Evolutionary conservation across 345 rosid species (phyloP), one percentile per base, ranked within the genome.

Genomic region (Kandelia obovata): DNA sequence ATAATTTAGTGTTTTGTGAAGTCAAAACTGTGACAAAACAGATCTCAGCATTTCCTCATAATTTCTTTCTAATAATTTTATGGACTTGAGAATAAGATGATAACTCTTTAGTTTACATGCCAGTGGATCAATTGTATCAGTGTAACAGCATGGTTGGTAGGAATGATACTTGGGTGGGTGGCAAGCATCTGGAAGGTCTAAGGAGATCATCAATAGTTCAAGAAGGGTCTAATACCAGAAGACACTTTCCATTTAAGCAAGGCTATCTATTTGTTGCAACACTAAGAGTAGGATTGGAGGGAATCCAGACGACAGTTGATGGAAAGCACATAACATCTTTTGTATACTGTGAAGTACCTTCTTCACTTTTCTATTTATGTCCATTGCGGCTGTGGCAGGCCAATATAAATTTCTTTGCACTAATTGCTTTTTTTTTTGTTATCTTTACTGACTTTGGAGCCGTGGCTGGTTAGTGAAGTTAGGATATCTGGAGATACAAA

Each of bases 321-420:
- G 99, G 99, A 73, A 95, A 92, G 86, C 97, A 92, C 82, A 72
- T 88, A 72, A 90, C 98, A 53, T 95, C 99, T 49, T 95, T 95
- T 73, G 96, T 96, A 73, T 92, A 83, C 79, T 92, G 92, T 10
- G 99, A 92, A 79, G 99, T 95, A 85, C 83, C 47, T 68, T 71
- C 81, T 70, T 71, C 58, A 25, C 66, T 32, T 51, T 49, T 60
- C 21, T 52, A 20, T 64, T 70, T 49, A 9, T 55, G 62, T 4
- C 25, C 20, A 34, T 59, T 34, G 20, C 20, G 32, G 31, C 28
- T 2, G 53, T 70, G 61, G 8, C 27, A 47, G 53, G 53, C 20
- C 51, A 9, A 25, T 30, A 32, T 63, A 47, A 65, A 53, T 21
- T 75, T 46, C 10, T 59, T 60, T 51, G 52, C 46, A 46, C 65